These are phyloP conservation scores for Rubus parviflorus DNA, from an alignment of 306 rosid species.

Conservation along the genomic window DNA sequence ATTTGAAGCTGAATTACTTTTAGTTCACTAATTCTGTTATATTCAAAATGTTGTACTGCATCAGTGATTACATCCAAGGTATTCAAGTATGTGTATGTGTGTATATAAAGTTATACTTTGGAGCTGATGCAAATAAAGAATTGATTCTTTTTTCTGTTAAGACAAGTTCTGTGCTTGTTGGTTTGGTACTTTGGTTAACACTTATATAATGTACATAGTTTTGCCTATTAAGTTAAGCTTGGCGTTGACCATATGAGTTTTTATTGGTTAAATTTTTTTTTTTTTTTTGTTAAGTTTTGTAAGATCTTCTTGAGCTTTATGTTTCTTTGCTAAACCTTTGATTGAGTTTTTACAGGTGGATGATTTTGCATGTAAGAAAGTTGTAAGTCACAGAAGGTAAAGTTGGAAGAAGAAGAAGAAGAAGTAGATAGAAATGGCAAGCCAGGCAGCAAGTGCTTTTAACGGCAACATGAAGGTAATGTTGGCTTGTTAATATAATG, in stretches of 20 bases:
- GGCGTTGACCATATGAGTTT: too few relatives aligned
- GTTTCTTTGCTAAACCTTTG: background rate
- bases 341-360: constrained; percentile 1
- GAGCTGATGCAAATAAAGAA: background rate
- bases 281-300: background rate
- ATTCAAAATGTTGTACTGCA: background rate
- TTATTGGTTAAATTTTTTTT: background rate
- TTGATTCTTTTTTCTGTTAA: background rate
- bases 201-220: background rate
- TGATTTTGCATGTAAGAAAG: constrained; percentile 10
- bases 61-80: background rate
- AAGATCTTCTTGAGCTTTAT: background rate
- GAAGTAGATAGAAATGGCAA: constrained; percentile 37
- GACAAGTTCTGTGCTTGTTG: background rate
- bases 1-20: background rate
- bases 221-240: too few relatives aligned
- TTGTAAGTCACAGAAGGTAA: background rate
- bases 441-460: constrained; percentile 40
- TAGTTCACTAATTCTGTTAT: background rate
- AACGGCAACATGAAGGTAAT: constrained; percentile 50
- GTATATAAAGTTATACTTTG: background rate
- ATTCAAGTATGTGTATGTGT: background rate
- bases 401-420: constrained; percentile 6
- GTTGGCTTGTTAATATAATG: background rate
- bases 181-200: background rate